Conservation (phyloP, 176 grass and related monocot species). For the Ensete glaucum region DNA sequence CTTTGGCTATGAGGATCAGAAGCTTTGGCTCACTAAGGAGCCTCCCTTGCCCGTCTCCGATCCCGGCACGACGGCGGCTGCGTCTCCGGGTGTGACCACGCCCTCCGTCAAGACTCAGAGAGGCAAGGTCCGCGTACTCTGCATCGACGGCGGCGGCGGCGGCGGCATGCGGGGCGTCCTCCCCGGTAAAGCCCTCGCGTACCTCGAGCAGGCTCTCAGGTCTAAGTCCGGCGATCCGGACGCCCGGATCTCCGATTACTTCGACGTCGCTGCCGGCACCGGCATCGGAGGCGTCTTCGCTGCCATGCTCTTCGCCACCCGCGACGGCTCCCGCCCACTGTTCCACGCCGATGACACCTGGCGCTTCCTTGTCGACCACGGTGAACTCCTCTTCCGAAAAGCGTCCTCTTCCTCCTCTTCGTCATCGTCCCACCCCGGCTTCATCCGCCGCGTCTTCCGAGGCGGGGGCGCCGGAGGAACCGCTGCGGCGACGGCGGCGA, state of each 20-base stretch:
- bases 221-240: constrained; percentile 51
- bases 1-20: constrained; percentile 82
- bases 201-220: constrained; percentile 68
- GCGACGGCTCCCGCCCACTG: constrained; percentile 38
- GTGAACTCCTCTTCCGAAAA: constrained; percentile 42
- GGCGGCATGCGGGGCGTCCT: constrained; percentile 54
- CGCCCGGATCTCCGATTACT: constrained; percentile 79
- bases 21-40: constrained; percentile 16
- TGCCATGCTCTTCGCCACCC: constrained; percentile 81
- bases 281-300: constrained; percentile 79
- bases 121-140: constrained; percentile 80
- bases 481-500: constrained; percentile 39
- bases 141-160: constrained; percentile 63
- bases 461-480: constrained; percentile 19
- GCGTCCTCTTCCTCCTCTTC: constrained; percentile 32
- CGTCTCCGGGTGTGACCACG: neutral
- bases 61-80: constrained; percentile 14
- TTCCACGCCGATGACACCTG: constrained; percentile 84
- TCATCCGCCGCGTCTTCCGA: constrained; percentile 4
- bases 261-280: constrained; percentile 80
- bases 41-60: constrained; percentile 36
- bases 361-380: constrained; percentile 69
- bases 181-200: constrained; percentile 65
- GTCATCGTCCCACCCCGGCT: neutral
- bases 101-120: constrained; percentile 44